Evolutionary conservation across 345 rosid genomes (phyloP).

Genomic region (Lumnitzera racemosa): DNA sequence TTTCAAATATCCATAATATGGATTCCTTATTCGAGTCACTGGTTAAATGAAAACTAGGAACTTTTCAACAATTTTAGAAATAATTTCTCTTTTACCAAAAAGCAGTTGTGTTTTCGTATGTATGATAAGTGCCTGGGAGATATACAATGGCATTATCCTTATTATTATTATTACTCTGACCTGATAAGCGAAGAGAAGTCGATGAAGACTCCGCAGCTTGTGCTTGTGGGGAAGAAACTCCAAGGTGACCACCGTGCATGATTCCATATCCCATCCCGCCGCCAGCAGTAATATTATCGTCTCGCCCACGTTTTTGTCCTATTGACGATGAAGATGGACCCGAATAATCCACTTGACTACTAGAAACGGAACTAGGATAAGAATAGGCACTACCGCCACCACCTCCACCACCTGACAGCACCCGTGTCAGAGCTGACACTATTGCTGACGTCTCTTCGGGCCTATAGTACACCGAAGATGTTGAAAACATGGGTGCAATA

Average conservation of each 20-base stretch:
- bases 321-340: conserved; percentile 11
- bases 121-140: too few relatives aligned
- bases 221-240: neutral
- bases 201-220: too few relatives aligned
- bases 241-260: conserved; percentile 8
- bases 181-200: too few relatives aligned
- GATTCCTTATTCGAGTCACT: too few relatives aligned
- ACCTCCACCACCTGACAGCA: conserved; percentile 35
- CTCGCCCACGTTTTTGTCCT: conserved; percentile 17
- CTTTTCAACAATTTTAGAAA: too few relatives aligned
- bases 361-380: conserved; percentile 5
- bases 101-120: too few relatives aligned
- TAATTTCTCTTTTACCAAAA: too few relatives aligned
- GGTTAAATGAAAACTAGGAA: too few relatives aligned
- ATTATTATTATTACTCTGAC: too few relatives aligned
- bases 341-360: conserved; percentile 10
- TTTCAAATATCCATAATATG: too few relatives aligned
- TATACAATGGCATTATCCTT: too few relatives aligned
- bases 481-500: conserved; percentile 1
- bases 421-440: conserved; percentile 66
- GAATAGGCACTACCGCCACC: conserved; percentile 8
- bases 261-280: neutral
- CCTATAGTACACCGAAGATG: conserved; percentile 28
- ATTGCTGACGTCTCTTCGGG: conserved; percentile 60
- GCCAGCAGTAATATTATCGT: conserved; percentile 2